phyloP scores from a whole-genome alignment of 108 stramenopile species.

The Fragilaria crotonensis region DNA sequence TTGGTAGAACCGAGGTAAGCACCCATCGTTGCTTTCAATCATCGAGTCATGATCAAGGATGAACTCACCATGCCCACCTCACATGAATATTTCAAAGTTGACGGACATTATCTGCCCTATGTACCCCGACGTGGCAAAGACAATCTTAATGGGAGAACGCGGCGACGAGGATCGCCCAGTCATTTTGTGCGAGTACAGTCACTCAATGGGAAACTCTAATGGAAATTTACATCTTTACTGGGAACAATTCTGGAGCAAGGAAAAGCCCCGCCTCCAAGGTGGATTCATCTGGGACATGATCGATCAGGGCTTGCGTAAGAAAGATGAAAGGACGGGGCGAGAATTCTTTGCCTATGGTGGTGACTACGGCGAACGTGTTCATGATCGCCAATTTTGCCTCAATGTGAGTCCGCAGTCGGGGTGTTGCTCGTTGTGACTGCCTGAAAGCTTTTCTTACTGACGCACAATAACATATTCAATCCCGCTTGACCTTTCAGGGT shows the following conservation, averaged over 20 bases:
- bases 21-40: too few species aligned
- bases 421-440: too few species aligned
- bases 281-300: constrained; percentile 98
- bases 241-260: constrained; percentile 64
- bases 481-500: too few species aligned
- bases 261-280: constrained; percentile 75
- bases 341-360: constrained; percentile 84
- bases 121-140: constrained; percentile 74
- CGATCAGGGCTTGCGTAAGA: constrained; percentile 76
- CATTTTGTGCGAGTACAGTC: constrained; percentile 92
- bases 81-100: too few species aligned
- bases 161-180: constrained; percentile 71
- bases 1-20: constrained; percentile 61
- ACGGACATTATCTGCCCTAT: constrained; percentile 91
- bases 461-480: too few species aligned
- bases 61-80: too few species aligned
- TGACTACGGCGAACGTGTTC: constrained; percentile 78
- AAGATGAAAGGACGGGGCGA: constrained; percentile 10
- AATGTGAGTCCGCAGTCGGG: constrained; percentile 51
- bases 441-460: too few species aligned
- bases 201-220: constrained; percentile 94
- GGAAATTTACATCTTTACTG: constrained; percentile 89
- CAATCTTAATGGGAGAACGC: constrained; percentile 37
- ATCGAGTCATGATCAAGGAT: too few species aligned
- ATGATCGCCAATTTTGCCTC: constrained; percentile 87